Percentiles rank a stretch among this genome's conserved stretches.
These are phyloP conservation scores for Artemisia annua DNA, from an alignment of 129 eudicot genomes.

Conservation along the genomic window DNA sequence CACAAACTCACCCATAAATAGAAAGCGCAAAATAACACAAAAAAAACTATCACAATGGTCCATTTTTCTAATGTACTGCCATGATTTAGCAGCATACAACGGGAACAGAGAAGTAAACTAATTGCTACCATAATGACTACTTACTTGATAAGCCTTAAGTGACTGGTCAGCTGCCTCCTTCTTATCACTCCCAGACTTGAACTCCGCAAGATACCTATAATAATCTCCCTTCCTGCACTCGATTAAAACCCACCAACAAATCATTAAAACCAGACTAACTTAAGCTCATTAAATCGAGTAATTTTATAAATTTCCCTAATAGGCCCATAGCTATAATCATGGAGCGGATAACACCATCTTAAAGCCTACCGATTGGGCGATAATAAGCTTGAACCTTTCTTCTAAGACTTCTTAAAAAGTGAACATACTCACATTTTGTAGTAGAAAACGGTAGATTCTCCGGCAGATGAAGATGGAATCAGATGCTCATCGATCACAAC, in stretches of 20 bases:
- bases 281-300: too few relatives aligned
- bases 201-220: constrained; percentile 59
- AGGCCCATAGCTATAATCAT: neutral
- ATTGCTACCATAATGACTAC: constrained; percentile 2
- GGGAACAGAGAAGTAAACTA: neutral
- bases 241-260: neutral
- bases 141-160: constrained; percentile 54
- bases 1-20: too few relatives aligned
- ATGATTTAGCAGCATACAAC: neutral
- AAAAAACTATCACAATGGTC: too few relatives aligned
- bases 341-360: neutral
- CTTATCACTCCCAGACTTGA: constrained; percentile 48
- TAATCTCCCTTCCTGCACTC: constrained; percentile 60
- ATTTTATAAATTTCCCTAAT: constrained; percentile 12
- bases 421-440: constrained; percentile 51
- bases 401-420: neutral
- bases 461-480: constrained; percentile 55
- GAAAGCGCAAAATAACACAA: too few relatives aligned
- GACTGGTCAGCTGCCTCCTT: constrained; percentile 63
- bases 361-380: neutral
- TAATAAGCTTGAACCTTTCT: neutral
- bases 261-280: constrained; percentile 3
- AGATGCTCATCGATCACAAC: constrained; percentile 60
- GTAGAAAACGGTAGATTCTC: constrained; percentile 63
- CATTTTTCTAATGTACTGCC: neutral